phyloP scores from a whole-genome alignment of 805 yeast species.

The Suhomyces kilbournensis region DNA sequence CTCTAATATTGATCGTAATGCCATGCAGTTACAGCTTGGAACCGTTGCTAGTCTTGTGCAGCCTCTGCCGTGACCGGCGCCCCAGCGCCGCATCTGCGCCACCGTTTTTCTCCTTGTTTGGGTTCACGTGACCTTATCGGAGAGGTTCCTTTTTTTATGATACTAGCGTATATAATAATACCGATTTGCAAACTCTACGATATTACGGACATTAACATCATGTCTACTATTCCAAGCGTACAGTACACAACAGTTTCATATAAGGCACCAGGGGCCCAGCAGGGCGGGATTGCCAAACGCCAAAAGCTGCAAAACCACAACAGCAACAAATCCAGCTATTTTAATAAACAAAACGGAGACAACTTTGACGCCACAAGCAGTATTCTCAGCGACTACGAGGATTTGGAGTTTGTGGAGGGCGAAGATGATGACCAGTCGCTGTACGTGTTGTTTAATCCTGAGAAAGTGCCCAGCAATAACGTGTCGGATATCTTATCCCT shows the following conservation, averaged over 20 bases:
- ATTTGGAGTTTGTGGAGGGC: constrained; percentile 7
- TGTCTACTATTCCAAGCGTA: constrained; percentile 7
- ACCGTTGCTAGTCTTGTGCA: neutral
- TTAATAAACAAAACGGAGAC: constrained; percentile 1
- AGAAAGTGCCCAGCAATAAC: neutral
- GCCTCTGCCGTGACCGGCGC: neutral
- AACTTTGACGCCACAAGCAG: constrained; percentile 11
- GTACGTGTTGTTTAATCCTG: constrained; percentile 15
- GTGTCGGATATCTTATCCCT: constrained; percentile 12
- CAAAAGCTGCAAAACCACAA: neutral
- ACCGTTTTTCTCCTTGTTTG: neutral
- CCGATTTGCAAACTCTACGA: neutral
- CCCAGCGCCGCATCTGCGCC: neutral
- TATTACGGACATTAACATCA: neutral
- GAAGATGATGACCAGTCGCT: constrained; percentile 13
- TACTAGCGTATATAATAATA: neutral
- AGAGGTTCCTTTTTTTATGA: neutral
- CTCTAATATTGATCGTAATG: neutral
- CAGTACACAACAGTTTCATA: constrained; percentile 8
- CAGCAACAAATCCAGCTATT: neutral
- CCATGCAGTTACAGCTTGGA: neutral
- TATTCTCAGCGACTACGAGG: constrained; percentile 14
- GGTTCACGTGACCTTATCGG: constrained; percentile 7
- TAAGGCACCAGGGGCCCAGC: constrained; percentile 2
- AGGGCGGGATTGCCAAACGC: neutral